phyloP scores from a whole-genome alignment of 768 basidiomycete genomes.

The Tulasnella sp. region DNA sequence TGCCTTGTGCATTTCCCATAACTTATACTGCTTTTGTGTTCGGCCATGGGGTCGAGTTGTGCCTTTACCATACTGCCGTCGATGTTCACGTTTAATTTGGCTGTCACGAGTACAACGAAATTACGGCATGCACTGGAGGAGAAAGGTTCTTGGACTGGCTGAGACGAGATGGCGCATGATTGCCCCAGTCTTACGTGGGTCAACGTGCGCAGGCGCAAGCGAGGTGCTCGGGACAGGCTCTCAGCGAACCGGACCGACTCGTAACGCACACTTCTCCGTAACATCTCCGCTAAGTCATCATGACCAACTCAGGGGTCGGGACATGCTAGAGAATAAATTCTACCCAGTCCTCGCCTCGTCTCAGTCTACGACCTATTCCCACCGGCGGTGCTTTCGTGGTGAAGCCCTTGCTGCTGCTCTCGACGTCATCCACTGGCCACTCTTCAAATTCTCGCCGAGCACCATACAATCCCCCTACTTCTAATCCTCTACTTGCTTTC shows the following conservation, averaged over 20 bases:
- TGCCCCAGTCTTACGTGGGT: neutral
- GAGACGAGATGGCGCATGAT: slow-evolving; percentile 6
- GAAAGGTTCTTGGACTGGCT: neutral
- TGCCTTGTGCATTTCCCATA: neutral
- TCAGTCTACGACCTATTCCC: too few species aligned
- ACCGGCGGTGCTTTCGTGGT: too few species aligned
- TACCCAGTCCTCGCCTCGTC: too few species aligned
- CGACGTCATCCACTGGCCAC: too few species aligned
- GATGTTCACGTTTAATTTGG: slow-evolving; percentile 1
- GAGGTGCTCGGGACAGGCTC: neutral
- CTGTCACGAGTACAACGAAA: too few species aligned
- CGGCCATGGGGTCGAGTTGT: neutral
- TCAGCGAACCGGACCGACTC: neutral
- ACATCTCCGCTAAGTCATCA: neutral
- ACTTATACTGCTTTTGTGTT: neutral
- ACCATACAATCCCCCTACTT: too few species aligned
- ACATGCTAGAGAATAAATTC: too few species aligned
- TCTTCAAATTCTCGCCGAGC: too few species aligned
- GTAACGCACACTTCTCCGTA: slow-evolving; percentile 14
- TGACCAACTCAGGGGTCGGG: too few species aligned
- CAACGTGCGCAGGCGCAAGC: slow-evolving; percentile 1
- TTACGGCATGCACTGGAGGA: slow-evolving; percentile 8
- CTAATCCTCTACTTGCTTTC: too few species aligned
- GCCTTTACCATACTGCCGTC: neutral
- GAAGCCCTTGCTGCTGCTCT: too few species aligned